Evolutionary conservation across 176 grass and related monocot genomes (phyloP).

Genomic region (barley (Hordeum vulgare)): DNA sequence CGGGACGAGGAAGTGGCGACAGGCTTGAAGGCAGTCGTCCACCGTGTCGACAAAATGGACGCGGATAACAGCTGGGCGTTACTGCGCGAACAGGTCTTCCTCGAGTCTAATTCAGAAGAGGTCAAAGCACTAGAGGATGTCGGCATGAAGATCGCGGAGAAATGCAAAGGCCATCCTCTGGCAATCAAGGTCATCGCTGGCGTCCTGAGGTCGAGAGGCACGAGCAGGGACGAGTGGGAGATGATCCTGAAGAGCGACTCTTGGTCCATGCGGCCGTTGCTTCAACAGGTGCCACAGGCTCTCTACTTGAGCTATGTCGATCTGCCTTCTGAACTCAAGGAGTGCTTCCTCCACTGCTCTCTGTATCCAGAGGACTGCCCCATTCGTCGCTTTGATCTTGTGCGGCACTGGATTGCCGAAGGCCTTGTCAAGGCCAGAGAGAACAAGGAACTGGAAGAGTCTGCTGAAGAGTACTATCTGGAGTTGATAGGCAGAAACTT

Average conservation of each 20-base stretch:
- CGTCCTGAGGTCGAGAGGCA: conserved; percentile 45
- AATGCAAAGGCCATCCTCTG: conserved; percentile 62
- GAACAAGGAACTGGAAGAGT: conserved; percentile 45
- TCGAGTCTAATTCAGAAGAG: conserved; percentile 25
- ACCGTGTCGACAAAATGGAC: conserved; percentile 48
- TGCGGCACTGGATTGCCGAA: conserved; percentile 72
- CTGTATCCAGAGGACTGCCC: conserved; percentile 57
- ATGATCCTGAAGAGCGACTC: conserved; percentile 42
- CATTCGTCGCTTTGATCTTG: conserved; percentile 44
- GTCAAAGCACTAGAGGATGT: conserved; percentile 36
- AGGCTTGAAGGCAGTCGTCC: conserved; percentile 50
- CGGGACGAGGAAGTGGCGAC: conserved; percentile 27
- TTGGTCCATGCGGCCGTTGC: conserved; percentile 44
- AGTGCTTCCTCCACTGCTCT: conserved; percentile 74
- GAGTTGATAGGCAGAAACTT: conserved; percentile 70
- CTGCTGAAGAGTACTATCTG: conserved; percentile 53
- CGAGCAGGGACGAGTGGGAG: conserved; percentile 46
- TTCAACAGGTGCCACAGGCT: conserved; percentile 49
- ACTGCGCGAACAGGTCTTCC: conserved; percentile 31
- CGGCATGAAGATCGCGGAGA: conserved; percentile 57
- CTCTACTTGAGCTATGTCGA: conserved; percentile 65
- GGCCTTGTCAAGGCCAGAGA: conserved; percentile 40
- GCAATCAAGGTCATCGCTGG: conserved; percentile 66
- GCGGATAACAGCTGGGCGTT: conserved; percentile 41
- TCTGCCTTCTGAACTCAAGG: conserved; percentile 65